Base-by-base conservation (phyloP, 176 grass and related monocot species). In the Calamus simplicifolius region DNA sequence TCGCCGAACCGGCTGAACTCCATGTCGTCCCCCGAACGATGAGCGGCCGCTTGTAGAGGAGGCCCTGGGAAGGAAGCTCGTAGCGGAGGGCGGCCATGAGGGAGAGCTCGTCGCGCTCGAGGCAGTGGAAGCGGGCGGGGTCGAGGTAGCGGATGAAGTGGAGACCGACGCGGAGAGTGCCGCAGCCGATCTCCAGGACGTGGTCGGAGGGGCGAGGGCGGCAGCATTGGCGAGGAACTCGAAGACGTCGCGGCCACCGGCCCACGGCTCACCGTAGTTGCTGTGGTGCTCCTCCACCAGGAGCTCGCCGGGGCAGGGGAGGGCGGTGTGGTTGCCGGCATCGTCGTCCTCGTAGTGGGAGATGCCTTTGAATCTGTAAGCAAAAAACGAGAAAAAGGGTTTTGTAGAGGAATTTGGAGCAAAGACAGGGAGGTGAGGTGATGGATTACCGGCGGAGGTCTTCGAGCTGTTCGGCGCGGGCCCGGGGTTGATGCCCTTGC, bases 201-300 rank as follows among this genome's bases (percentile, higher is more conserved):
- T 66, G 71, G 59, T 88, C 87, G 38, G 65, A 60, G 17, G 83
- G 1, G 56, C 16, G 28, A 97, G 87, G 4, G 49, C 68, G 0
- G 78, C 67, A 12, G 87, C 66, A 1, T 82, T 80, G 1, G 84
- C 81, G 29, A 97, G 87, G 66, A 97, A 97, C 58, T 91, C 87
- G 1, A 97, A 97, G 17, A 97, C 72, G 5, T 91, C 83, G 0
- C 87, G 86, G 50, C 91, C 92, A 13, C 92, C 87, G 0, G 92
- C 92, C 92, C 92, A 91, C 0, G 92, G 87, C 51, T 97, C 92
- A 3, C 92, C 84, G 19, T 97, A 97, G 55, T 97, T 97, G 48
- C 92, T 97, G 64, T 97, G 92, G 75, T 97, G 92, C 78, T 97
- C 92, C 63, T 97, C 92, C 5, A 97, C 92, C 6, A 97, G 81